Base-by-base conservation (phyloP, 495 filamentous ascomycete genomes). In the Tuber melanosporum region DNA sequence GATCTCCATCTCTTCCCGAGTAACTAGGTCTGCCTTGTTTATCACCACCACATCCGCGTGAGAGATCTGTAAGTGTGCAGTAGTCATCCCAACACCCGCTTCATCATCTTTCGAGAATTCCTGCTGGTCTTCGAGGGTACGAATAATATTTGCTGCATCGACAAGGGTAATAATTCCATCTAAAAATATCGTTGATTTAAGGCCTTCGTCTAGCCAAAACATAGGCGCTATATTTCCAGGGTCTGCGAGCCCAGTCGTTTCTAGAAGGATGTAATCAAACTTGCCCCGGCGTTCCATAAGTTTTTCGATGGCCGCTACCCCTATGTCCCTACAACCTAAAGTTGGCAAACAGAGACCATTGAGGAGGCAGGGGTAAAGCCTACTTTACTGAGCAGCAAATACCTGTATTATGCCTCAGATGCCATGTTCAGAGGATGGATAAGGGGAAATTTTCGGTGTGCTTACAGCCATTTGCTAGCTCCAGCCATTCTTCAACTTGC, bases 321-420 rank as follows among this genome's bases (percentile, higher is more conserved):
- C 95, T 12, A 90, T 89, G 85, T 98, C 95, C 87, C 92, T 95
- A 81, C 10, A 69, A 43, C 36, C 41, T 19, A 62, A 44, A 71
- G 49, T 52, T 46, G 36, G 79, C 26, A 76, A 74, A 70, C 19
- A 71, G 17, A 36, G 62, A 47, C 66, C 9, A 42, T 71, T 17
- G 70, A 43, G 20, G 44, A 45, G 26, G 22, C 43, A 74, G 49
- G 70, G 49, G 70, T 57, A 42, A 44, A 52, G 76, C 76, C 77
- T 88, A 95, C 93, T 97, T 99, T 81, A 99, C 94, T 39, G 95
- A 97, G 85, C 95, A 99, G 86, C 95, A 99, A 80, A 99, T 94
- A 46, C 82, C 82, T 83, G 57, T 66, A 32, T 36, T 32, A 19
- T 66, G 26, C 6, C 1, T 66, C 14, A 66, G 57, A 66, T 32